phyloP scores from a whole-genome alignment of 345 rosid genomes.

The Eucalyptus guilfoylei region DNA sequence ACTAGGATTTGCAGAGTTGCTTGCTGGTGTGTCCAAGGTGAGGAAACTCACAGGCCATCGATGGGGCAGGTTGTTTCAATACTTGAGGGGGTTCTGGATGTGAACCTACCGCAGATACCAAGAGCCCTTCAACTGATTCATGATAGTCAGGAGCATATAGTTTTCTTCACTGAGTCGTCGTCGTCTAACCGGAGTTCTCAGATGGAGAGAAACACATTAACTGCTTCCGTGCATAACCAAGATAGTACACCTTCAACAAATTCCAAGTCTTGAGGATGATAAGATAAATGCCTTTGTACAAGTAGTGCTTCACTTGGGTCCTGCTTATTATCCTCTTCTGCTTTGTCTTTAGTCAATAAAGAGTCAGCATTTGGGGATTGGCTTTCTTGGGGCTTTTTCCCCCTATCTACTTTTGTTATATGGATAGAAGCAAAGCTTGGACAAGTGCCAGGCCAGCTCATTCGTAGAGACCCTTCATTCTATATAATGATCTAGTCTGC shows the following conservation, averaged over 20 bases:
- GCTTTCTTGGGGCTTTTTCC: neutral
- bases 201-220: slow-evolving; percentile 5
- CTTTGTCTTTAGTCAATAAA: slow-evolving; percentile 3
- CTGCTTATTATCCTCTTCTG: slow-evolving; percentile 23
- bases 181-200: slow-evolving; percentile 18
- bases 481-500: neutral
- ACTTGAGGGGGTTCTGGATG: slow-evolving; percentile 58
- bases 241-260: neutral
- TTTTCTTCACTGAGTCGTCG: slow-evolving; percentile 40
- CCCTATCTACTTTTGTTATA: neutral
- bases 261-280: neutral
- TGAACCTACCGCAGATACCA: slow-evolving; percentile 48
- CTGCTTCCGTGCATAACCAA: slow-evolving; percentile 11
- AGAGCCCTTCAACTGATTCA: slow-evolving; percentile 38
- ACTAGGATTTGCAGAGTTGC: slow-evolving; percentile 49
- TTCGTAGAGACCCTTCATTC: neutral
- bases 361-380: neutral
- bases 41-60: slow-evolving; percentile 56
- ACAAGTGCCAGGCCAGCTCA: neutral
- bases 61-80: slow-evolving; percentile 87
- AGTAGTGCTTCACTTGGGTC: neutral
- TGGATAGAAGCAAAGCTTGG: neutral
- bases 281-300: neutral
- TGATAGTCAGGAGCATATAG: slow-evolving; percentile 12
- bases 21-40: slow-evolving; percentile 84